Conservation (phyloP, 495 filamentous ascomycete genomes). For the Tuber borchii region DNA sequence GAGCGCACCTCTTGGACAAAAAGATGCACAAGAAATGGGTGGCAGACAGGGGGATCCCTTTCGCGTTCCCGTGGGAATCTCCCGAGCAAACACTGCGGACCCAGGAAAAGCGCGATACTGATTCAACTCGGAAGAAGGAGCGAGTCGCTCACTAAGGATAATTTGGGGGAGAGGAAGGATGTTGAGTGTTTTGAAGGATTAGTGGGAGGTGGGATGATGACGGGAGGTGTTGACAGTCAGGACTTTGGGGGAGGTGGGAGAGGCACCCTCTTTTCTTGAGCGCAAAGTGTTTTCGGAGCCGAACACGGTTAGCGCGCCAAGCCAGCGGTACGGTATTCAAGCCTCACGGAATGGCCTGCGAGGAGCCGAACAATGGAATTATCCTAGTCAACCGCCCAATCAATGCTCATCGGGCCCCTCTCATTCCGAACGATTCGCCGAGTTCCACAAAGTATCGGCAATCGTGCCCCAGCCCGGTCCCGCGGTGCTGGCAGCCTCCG, state of each 20-base stretch:
- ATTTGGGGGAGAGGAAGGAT: neutral
- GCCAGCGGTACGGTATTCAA: neutral
- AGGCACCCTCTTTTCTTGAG: neutral
- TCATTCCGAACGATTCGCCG: neutral
- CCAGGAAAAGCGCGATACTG: neutral
- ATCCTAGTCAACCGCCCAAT: neutral
- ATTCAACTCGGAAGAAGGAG: neutral
- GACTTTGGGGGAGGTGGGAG: neutral
- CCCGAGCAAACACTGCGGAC: neutral
- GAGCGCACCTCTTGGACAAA: neutral
- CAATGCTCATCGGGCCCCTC: neutral
- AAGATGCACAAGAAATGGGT: neutral
- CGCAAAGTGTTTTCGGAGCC: neutral
- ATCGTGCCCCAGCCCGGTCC: neutral
- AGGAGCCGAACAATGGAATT: neutral
- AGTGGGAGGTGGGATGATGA: constrained; percentile 1
- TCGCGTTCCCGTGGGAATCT: constrained; percentile 22
- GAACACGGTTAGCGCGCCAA: constrained; percentile 1
- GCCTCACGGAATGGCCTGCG: neutral
- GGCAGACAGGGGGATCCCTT: constrained; percentile 25
- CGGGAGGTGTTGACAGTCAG: neutral
- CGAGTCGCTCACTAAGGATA: neutral
- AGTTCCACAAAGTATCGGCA: neutral
- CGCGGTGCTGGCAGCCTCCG: neutral
- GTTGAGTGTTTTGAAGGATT: neutral